Percentiles rank a stretch among this genome's conserved stretches.
phyloP scores from a whole-genome alignment of 1,139 yeast species.

The Saccharomycopsis hybrid region DNA sequence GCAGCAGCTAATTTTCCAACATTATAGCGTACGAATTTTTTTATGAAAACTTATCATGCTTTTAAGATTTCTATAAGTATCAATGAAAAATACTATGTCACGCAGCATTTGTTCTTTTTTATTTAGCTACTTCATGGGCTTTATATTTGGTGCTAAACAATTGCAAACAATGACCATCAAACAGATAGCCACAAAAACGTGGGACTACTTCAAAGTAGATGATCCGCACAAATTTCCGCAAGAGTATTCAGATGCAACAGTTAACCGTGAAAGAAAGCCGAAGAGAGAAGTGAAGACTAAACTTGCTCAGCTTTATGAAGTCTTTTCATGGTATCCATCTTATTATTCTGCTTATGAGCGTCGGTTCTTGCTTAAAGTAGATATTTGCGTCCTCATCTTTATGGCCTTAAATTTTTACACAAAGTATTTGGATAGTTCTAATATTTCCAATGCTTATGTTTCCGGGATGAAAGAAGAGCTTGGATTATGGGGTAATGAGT shows the following conservation, averaged over 20 bases:
- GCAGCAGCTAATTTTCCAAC: too few relatives aligned
- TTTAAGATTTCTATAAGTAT: too few relatives aligned
- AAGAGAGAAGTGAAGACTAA: not conserved
- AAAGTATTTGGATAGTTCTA: slow-evolving; percentile 56
- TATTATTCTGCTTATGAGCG: slow-evolving; percentile 30
- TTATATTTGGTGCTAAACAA: too few relatives aligned
- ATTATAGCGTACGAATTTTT: too few relatives aligned
- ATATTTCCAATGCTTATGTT: slow-evolving; percentile 61
- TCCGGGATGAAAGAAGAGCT: slow-evolving; percentile 53
- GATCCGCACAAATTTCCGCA: slow-evolving; percentile 3
- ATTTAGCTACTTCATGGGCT: too few relatives aligned
- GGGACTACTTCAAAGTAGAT: slow-evolving; percentile 7
- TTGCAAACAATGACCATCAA: not conserved
- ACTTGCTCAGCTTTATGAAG: slow-evolving; percentile 1
- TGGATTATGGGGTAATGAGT: slow-evolving; percentile 52
- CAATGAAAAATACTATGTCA: too few relatives aligned
- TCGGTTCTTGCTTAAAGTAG: slow-evolving; percentile 52
- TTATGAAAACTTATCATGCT: too few relatives aligned
- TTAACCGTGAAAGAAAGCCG: not conserved
- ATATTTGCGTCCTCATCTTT: slow-evolving; percentile 51
- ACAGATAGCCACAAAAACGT: not conserved
- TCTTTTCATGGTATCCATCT: slow-evolving; percentile 10
- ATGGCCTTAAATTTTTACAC: slow-evolving; percentile 55
- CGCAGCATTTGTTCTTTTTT: too few relatives aligned
- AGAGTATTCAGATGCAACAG: slow-evolving; percentile 1